These are phyloP conservation scores for Talaromyces ruber DNA, from an alignment of 495 filamentous ascomycete species.

Conservation along the genomic window DNA sequence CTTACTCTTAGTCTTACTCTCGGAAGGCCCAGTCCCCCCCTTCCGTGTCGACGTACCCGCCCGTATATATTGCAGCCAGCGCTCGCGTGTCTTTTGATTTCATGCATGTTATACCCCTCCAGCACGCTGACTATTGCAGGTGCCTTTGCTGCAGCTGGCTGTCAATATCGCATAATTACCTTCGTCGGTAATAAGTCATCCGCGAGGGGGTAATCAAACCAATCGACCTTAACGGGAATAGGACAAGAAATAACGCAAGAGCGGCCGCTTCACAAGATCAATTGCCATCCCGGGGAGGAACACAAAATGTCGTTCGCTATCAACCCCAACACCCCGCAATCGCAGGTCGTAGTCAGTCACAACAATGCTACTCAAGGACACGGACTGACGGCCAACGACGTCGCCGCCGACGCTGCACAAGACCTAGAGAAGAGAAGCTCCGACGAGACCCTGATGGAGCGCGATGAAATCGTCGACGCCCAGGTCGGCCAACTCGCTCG, in stretches of 20 bases:
- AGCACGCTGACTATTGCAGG: neutral
- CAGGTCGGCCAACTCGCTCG: constrained; percentile 37
- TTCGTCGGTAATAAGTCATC: neutral
- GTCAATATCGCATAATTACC: neutral
- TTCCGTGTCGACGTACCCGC: neutral
- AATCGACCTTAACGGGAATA: neutral
- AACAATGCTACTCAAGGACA: neutral
- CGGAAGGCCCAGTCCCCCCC: neutral
- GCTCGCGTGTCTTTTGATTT: neutral
- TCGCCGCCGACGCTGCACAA: neutral
- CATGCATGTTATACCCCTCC: neutral
- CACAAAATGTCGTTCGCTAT: neutral
- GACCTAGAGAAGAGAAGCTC: constrained; percentile 11
- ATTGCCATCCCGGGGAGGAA: neutral
- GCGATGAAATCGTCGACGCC: constrained; percentile 26
- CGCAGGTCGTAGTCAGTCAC: neutral
- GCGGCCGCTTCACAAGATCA: neutral
- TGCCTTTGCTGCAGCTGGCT: neutral
- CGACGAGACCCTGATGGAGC: constrained; percentile 25
- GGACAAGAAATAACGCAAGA: neutral
- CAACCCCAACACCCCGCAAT: neutral
- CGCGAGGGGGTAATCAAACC: neutral
- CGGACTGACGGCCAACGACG: neutral
- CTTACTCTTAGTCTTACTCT: neutral
- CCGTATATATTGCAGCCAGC: neutral